Evolutionary conservation across 2,329 filamentous ascomycete species (phyloP).

Genomic region (Neonectria punicea): DNA sequence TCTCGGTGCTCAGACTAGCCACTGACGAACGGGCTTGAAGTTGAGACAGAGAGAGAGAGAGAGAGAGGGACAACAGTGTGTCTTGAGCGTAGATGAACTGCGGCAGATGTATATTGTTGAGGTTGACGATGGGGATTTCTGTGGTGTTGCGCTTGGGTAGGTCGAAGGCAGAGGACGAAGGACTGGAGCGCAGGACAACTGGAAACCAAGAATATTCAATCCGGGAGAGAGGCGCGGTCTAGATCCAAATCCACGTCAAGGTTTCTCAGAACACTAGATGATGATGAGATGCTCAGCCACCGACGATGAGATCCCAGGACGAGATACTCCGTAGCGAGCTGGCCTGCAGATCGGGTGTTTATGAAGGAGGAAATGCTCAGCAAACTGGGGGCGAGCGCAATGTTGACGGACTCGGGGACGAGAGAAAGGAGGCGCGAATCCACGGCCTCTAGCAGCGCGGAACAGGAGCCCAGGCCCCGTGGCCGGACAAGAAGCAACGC

Average conservation of each 20-base stretch:
- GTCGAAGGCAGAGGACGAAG: not conserved
- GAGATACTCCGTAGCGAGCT: not conserved
- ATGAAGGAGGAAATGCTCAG: not conserved
- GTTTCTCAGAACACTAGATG: not conserved
- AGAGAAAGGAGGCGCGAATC: conserved; percentile 1
- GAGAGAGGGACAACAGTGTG: not conserved
- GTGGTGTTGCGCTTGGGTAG: not conserved
- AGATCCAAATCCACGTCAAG: not conserved
- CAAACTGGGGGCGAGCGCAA: not conserved
- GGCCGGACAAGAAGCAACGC: conserved; percentile 2
- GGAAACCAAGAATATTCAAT: not conserved
- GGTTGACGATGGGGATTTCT: not conserved
- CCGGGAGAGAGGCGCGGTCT: not conserved
- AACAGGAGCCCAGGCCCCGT: conserved; percentile 1
- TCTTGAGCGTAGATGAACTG: not conserved
- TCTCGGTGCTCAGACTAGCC: not conserved
- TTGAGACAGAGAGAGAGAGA: not conserved
- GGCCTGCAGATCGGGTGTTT: not conserved
- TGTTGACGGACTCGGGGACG: no score
- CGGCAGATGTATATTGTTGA: not conserved
- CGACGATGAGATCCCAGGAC: not conserved
- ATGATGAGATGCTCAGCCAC: not conserved
- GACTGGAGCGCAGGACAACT: not conserved
- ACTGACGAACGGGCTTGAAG: not conserved
- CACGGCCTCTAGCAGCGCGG: not conserved